Base-by-base conservation (phyloP, 768 basidiomycete species). In the Xanthoconium purpureum region DNA sequence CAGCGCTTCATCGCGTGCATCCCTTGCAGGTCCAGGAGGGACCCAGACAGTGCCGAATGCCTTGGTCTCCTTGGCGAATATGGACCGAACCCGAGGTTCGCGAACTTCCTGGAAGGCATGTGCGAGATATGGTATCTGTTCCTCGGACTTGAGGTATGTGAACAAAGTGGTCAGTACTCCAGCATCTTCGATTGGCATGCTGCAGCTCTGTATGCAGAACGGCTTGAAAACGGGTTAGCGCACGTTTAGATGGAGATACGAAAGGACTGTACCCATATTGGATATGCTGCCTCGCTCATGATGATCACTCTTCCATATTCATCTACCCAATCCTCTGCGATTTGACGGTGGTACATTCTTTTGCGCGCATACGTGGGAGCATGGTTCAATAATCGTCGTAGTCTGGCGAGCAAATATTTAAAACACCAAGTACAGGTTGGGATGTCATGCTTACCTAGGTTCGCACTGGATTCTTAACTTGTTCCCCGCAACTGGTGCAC, bases 31-130 rank as follows among this genome's bases (percentile, higher is more conserved):
- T 4, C 83, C 84, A 7, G 66, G 65, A 24, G 79, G 77, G 17
- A 76, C 60, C 56, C 72, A 75, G 37, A 83, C 67, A 58, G 79
- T 73, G 5, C 64, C 58, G 35, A 78, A 73, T 47, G 78, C 80
- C 28, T 71, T 71, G 32, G 73, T 69, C 58, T 84, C 82, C 59
- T 76, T 78, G 52, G 65, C 61, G 50, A 76, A 75, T 15, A 81
- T 74, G 30, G 65, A 66, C n/a, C 65, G 67, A 48, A 73, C 79
- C 9, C 84, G 78, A 17, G 76, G 71, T 65, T 82, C 77, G 35
- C 85, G 77, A 51, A 85, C 73, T 59, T 87, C 84, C 61, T 86
- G 82, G 65, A 82, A 85, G 17, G 82, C 85, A 18, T 73, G 73
- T 24, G 84, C 68, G 45, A 87, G 69, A 50, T 77, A 74, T 3